Evolutionary conservation across 2,329 filamentous ascomycete species (phyloP), one percentile per base, ranked within the genome.

Genomic region (Teratosphaeriaceae sp.): DNA sequence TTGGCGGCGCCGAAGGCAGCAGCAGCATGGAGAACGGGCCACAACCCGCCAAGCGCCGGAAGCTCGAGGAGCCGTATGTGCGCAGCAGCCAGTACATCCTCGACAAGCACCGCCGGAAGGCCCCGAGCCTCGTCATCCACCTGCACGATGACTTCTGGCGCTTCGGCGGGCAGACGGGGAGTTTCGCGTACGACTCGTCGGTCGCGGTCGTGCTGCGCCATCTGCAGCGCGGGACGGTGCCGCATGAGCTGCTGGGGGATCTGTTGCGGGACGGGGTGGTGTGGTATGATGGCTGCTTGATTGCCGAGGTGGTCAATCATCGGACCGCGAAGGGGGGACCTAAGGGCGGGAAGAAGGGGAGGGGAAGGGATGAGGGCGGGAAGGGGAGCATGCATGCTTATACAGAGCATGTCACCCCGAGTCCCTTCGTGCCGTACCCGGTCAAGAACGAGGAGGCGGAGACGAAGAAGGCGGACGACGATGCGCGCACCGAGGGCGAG

Each of bases 281-380:
- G 8, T 97, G 95, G 61, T 98, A 97, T 62, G 89, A 97, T 64
- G 88, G 78, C 23, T 95, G 90, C 59, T 75, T 98, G 44, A 97
- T 98, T 53, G 88, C 98, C 26, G 84, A 94, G 63, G 72, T 97
- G n/a, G 79, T 94, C 57, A 87, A 97, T 61, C 86, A 95, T 68
- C 86, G 85, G 75, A 53, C 87, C 51, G 62, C 70, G 8, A 59
- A 79, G 77, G 52, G 72, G 71, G n/a, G n/a, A n/a, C n/a, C n/a
- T n/a, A 54, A 64, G 43, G 57, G n/a, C n/a, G n/a, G n/a, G n/a
- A n/a, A 61, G 33, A 55, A 52, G 40, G 49, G 65, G 45, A 54
- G 68, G 38, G 50, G 70, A 38, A 72, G 69, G 40, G 70, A 70
- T 20, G 82, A 82, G 42, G 76, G 76, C 29, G 69, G 75, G 3